Evolutionary conservation across 352 stramenopile genomes (phyloP).

Genomic region (Phytophthora fragariaefolia): DNA sequence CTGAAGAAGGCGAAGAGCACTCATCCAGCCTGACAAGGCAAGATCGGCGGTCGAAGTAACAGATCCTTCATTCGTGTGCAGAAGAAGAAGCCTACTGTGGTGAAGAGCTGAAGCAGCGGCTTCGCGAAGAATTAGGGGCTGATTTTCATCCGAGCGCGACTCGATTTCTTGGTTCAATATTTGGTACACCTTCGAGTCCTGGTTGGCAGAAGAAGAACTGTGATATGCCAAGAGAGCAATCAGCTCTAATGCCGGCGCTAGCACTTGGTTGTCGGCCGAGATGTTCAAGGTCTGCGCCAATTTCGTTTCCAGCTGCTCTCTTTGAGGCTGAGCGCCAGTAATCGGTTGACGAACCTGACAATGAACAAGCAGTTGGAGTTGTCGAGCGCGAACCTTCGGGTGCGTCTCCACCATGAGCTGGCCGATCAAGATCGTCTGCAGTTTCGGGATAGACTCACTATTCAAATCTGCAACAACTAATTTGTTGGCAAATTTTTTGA

Average conservation of each 20-base stretch:
- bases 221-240: slow-evolving; percentile 51
- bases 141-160: slow-evolving; percentile 49
- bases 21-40: slow-evolving; percentile 61
- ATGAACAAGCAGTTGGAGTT: slow-evolving; percentile 58
- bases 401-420: slow-evolving; percentile 72
- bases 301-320: slow-evolving; percentile 29
- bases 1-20: slow-evolving; percentile 68
- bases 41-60: slow-evolving; percentile 28
- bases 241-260: slow-evolving; percentile 66
- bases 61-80: slow-evolving; percentile 14
- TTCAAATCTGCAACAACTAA: slow-evolving; percentile 18
- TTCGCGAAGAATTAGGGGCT: slow-evolving; percentile 66
- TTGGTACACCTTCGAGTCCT: slow-evolving; percentile 28
- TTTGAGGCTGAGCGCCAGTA: slow-evolving; percentile 12
- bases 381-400: slow-evolving; percentile 64
- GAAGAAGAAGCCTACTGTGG: slow-evolving; percentile 52
- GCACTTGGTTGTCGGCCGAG: slow-evolving; percentile 58
- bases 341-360: slow-evolving; percentile 38
- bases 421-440: slow-evolving; percentile 49
- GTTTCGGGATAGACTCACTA: slow-evolving; percentile 17
- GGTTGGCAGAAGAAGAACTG: slow-evolving; percentile 8
- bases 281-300: slow-evolving; percentile 38
- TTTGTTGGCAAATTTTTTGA: slow-evolving; percentile 58
- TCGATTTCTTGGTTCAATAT: slow-evolving; percentile 57
- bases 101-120: slow-evolving; percentile 61